Percentiles rank a stretch among this genome's conserved stretches.
These are phyloP conservation scores for Artemisia argyi DNA, from an alignment of 129 eudicot genomes.

Conservation along the genomic window DNA sequence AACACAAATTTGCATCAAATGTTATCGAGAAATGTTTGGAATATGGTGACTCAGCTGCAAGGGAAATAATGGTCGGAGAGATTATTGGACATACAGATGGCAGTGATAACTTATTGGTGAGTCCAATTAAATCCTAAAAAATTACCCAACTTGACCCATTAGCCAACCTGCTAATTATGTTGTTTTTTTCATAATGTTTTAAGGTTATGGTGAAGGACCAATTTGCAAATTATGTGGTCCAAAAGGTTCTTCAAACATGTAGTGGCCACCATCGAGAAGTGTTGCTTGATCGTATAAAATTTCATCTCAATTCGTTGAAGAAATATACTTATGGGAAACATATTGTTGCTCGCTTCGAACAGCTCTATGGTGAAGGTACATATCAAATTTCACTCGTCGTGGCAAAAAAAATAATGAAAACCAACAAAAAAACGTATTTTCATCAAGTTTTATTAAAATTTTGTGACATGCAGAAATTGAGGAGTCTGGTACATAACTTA, in stretches of 20 bases:
- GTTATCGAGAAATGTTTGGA: slow-evolving; percentile 67
- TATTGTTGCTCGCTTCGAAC: slow-evolving; percentile 75
- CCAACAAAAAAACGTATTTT: neutral
- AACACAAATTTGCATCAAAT: slow-evolving; percentile 70
- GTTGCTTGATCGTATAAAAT: slow-evolving; percentile 53
- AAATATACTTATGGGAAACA: slow-evolving; percentile 86
- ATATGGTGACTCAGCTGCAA: slow-evolving; percentile 44
- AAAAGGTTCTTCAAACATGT: slow-evolving; percentile 65
- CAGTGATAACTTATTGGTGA: slow-evolving; percentile 66
- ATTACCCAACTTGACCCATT: too few species aligned
- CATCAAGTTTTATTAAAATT: slow-evolving; percentile 4
- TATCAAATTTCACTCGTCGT: neutral
- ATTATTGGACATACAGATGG: slow-evolving; percentile 56
- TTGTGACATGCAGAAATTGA: slow-evolving; percentile 34
- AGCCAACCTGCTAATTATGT: neutral
- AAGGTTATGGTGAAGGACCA: slow-evolving; percentile 87
- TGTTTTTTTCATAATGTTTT: neutral
- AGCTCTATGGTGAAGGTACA: slow-evolving; percentile 70
- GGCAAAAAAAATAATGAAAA: neutral
- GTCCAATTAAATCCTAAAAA: slow-evolving; percentile 7
- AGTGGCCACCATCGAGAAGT: slow-evolving; percentile 46
- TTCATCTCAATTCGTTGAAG: slow-evolving; percentile 65
- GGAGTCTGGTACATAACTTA: slow-evolving; percentile 23
- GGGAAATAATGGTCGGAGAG: slow-evolving; percentile 53
- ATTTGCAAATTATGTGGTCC: slow-evolving; percentile 83